Conservation (phyloP, 2,329 filamentous ascomycete species). For the Epichloe scottii region DNA sequence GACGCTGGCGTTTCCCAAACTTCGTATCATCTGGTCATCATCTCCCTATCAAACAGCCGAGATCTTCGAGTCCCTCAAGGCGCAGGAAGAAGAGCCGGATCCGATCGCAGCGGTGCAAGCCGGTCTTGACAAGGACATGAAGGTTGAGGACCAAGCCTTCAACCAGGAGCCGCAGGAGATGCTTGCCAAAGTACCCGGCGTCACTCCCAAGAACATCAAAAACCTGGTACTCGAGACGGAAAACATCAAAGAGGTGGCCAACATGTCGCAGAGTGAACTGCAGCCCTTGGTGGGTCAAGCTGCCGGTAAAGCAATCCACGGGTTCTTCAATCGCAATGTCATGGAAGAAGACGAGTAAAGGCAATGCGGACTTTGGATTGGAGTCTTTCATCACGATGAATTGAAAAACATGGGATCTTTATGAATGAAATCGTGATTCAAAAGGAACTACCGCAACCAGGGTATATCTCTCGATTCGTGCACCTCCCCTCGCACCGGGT, state of each 20-base stretch:
- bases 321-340: slow-evolving; percentile 64
- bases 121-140: slow-evolving; percentile 49
- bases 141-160: slow-evolving; percentile 57
- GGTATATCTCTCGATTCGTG: slow-evolving; percentile 4
- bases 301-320: slow-evolving; percentile 57
- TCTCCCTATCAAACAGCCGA: slow-evolving; percentile 93
- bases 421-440: background rate
- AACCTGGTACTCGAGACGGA: slow-evolving; percentile 60
- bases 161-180: slow-evolving; percentile 85
- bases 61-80: slow-evolving; percentile 90
- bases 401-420: slow-evolving; percentile 5
- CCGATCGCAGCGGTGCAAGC: slow-evolving; percentile 75
- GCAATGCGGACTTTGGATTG: background rate
- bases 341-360: slow-evolving; percentile 35
- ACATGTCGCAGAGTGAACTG: slow-evolving; percentile 66
- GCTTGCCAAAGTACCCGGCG: slow-evolving; percentile 71
- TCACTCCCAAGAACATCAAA: slow-evolving; percentile 67
- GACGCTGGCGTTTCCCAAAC: slow-evolving; percentile 77
- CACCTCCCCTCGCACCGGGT: background rate
- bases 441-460: background rate
- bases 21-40: slow-evolving; percentile 88
- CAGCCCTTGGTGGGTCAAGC: slow-evolving; percentile 64
- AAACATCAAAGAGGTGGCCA: slow-evolving; percentile 71
- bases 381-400: background rate
- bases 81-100: slow-evolving; percentile 79